phyloP scores from a whole-genome alignment of 2,329 filamentous ascomycete species.

The Chaetomiaceae sp. region DNA sequence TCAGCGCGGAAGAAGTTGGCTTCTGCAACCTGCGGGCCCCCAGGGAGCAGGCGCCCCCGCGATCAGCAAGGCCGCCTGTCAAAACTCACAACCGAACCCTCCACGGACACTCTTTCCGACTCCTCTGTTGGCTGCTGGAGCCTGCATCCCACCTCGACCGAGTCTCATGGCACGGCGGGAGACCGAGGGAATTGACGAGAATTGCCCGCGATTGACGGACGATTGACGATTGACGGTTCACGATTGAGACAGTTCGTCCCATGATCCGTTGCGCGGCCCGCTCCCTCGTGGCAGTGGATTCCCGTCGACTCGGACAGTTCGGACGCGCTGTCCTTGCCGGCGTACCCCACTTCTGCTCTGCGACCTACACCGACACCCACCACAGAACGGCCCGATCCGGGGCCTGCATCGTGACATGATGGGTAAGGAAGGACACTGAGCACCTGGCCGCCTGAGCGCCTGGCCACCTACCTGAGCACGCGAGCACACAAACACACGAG shows the following conservation, averaged over 20 bases:
- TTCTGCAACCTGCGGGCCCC: not conserved
- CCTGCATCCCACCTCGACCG: not conserved
- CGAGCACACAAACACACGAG: not conserved
- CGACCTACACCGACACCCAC: not conserved
- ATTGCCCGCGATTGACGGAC: too few species aligned
- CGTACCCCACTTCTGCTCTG: constrained; percentile 5
- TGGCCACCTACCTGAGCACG: too few species aligned
- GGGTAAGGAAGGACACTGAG: constrained; percentile 4
- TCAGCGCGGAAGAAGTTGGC: not conserved
- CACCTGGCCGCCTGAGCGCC: too few species aligned
- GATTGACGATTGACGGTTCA: not conserved
- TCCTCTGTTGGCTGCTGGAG: not conserved
- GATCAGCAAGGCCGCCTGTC: too few species aligned
- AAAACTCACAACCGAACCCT: not conserved
- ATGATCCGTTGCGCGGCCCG: constrained; percentile 1
- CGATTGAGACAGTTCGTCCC: not conserved
- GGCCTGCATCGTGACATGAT: constrained; percentile 9
- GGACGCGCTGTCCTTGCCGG: constrained; percentile 1
- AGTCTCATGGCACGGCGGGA: too few species aligned
- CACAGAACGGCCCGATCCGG: constrained; percentile 1
- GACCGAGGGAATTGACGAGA: too few species aligned
- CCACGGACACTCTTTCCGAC: too few species aligned
- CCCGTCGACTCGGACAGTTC: not conserved
- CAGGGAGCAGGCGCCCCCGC: too few species aligned
- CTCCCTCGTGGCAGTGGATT: constrained; percentile 7